Evolutionary conservation across 306 rosid species (phyloP).

Genomic region (Rubus idaeus): DNA sequence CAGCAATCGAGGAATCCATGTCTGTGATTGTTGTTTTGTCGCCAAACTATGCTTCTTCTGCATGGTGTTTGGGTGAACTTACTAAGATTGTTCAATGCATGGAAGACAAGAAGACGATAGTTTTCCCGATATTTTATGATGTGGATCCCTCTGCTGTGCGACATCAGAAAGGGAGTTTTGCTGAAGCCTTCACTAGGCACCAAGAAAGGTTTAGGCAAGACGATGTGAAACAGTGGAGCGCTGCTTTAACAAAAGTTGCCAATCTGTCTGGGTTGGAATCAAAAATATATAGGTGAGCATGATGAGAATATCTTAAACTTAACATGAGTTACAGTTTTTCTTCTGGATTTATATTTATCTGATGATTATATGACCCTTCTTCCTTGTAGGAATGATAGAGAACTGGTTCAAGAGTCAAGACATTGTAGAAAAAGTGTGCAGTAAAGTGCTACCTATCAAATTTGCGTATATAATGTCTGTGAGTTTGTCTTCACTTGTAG

Average conservation of each 20-base stretch:
- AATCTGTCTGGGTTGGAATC: not conserved
- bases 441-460: too few relatives aligned
- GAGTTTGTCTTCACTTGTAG: too few relatives aligned
- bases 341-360: not conserved
- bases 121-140: not conserved
- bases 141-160: not conserved
- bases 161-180: not conserved
- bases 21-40: not conserved
- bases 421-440: too few relatives aligned
- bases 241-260: not conserved
- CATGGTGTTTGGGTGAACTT: not conserved
- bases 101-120: not conserved
- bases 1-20: not conserved
- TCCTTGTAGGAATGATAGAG: not conserved
- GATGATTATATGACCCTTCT: not conserved
- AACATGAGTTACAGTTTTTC: not conserved
- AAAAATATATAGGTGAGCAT: not conserved
- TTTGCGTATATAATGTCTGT: too few relatives aligned
- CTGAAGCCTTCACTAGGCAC: not conserved
- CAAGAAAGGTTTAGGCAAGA: not conserved
- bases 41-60: not conserved
- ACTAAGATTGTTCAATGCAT: not conserved
- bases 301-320: not conserved
- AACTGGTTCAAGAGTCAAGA: not conserved
- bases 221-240: not conserved